phyloP scores from a whole-genome alignment of 495 filamentous ascomycete species.

The Hypoxylon perforatum region DNA sequence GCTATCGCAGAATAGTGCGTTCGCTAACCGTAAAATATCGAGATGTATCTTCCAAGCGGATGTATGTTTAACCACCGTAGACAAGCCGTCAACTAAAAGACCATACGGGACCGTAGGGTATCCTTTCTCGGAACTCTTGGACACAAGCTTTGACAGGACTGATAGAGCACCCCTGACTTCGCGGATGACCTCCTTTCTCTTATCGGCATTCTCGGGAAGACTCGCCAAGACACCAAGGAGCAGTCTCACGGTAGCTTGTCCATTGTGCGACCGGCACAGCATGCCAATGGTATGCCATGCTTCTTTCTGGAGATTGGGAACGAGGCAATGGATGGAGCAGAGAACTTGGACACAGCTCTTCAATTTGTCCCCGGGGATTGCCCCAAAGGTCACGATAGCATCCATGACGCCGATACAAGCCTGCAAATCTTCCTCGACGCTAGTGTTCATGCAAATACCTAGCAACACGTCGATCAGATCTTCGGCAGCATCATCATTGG shows the following conservation, averaged over 20 bases:
- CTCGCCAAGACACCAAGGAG: slow-evolving; percentile 71
- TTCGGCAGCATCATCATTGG: slow-evolving; percentile 73
- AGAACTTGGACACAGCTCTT: slow-evolving; percentile 79
- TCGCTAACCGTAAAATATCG: slow-evolving; percentile 66
- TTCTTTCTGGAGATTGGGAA: slow-evolving; percentile 73
- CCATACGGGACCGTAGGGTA: slow-evolving; percentile 70
- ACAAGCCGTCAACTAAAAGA: slow-evolving; percentile 67
- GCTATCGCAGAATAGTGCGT: slow-evolving; percentile 59
- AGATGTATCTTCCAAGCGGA: slow-evolving; percentile 61
- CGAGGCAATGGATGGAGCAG: slow-evolving; percentile 82
- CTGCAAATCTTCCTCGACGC: slow-evolving; percentile 75
- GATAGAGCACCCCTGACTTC: slow-evolving; percentile 74
- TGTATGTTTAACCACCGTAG: slow-evolving; percentile 66
- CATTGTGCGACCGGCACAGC: slow-evolving; percentile 81
- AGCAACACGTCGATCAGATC: slow-evolving; percentile 74
- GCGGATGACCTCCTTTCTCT: slow-evolving; percentile 67
- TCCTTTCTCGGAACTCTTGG: slow-evolving; percentile 68
- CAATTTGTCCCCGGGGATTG: slow-evolving; percentile 75
- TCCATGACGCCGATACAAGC: slow-evolving; percentile 82
- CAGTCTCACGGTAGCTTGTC: slow-evolving; percentile 73
- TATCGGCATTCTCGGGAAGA: slow-evolving; percentile 57
- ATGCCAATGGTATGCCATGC: slow-evolving; percentile 82
- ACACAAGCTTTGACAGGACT: slow-evolving; percentile 72
- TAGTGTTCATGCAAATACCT: slow-evolving; percentile 79
- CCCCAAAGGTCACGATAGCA: slow-evolving; percentile 79